Evolutionary conservation across 169 alveolate genomes (phyloP).

Genomic region (Hepatocystis sp.): DNA sequence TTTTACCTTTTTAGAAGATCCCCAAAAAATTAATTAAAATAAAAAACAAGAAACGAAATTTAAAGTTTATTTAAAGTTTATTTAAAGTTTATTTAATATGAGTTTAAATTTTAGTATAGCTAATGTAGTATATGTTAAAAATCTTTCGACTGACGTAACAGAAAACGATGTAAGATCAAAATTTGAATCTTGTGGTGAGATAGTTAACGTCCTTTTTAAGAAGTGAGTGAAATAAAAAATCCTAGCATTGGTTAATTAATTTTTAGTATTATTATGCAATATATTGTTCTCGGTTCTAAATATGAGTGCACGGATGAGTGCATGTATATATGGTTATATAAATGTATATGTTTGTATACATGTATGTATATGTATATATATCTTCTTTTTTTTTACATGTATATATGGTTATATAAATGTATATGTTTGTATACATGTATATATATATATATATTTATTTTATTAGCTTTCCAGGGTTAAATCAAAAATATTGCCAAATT

Average conservation of each 20-base stretch:
- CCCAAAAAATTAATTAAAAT: background rate
- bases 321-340: too few relatives aligned
- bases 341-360: background rate
- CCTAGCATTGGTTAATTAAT: too few relatives aligned
- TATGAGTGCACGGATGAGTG: too few relatives aligned
- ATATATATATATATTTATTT: too few relatives aligned
- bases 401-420: background rate
- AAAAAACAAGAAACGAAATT: conserved; percentile 18
- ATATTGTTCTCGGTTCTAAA: too few relatives aligned
- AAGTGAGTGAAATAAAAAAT: conserved; percentile 76
- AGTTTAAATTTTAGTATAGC: conserved; percentile 77
- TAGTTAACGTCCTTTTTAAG: conserved; percentile 52
- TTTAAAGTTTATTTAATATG: conserved; percentile 53
- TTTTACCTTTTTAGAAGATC: background rate
- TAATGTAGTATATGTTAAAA: conserved; percentile 79
- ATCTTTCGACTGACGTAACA: conserved; percentile 74
- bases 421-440: too few relatives aligned
- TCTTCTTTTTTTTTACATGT: background rate
- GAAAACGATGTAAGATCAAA: conserved; percentile 74
- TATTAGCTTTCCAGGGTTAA: conserved; percentile 71
- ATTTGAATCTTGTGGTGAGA: conserved; percentile 76
- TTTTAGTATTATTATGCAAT: too few relatives aligned
- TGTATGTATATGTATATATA: conserved; percentile 6
- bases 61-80: background rate
- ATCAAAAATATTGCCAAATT: conserved; percentile 76